Evolutionary conservation across 345 rosid genomes (phyloP), one percentile per base, ranked within the genome.

Genomic region (Fremontodendron californicum): DNA sequence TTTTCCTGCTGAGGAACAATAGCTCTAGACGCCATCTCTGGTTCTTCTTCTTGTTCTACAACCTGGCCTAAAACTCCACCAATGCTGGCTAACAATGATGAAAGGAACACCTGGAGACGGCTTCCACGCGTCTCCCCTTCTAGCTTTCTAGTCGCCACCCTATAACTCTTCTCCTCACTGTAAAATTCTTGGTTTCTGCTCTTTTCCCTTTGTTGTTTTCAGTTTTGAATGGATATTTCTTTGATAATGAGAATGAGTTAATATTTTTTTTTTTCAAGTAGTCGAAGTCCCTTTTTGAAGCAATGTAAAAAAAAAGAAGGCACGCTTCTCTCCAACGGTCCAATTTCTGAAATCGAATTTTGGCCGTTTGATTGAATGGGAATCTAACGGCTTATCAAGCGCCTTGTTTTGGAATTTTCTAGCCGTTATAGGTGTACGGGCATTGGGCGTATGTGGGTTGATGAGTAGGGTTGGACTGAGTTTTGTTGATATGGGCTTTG

Each of bases 121-220:
- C n/a, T n/a, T n/a, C 73, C 82, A 9, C 87, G 80, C 82, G 89
- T 75, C 89, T 78, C 88, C 67, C 81, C 88, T 73, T 76, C 86
- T 42, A 49, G 81, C 23, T 71, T n/a, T n/a, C 54, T 10, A 66
- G 81, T 66, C 87, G 90, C 92, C 92, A 92, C 92, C 80, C 85
- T 85, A 8, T 40, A 51, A 29, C 45, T 19, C 40, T n/a, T 48
- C 19, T 70, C 40, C 43, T 29, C 21, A 16, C 18, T 21, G 37
- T 16, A 65, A 15, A n/a, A 81, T 43, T 25, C 54, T 68, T 42
- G n/a, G 18, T 45, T 12, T 45, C 37, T 40, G 5, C 37, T 25
- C 9, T 23, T 46, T 69, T 13, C 7, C 27, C 25, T 15, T 21
- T 23, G 19, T 27, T 5, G 15, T 27, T 48, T 54, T 29, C 35